Percentiles rank a stretch among this genome's conserved stretches.
phyloP scores from a whole-genome alignment of 306 rosid species.

The Rosa lucieae region DNA sequence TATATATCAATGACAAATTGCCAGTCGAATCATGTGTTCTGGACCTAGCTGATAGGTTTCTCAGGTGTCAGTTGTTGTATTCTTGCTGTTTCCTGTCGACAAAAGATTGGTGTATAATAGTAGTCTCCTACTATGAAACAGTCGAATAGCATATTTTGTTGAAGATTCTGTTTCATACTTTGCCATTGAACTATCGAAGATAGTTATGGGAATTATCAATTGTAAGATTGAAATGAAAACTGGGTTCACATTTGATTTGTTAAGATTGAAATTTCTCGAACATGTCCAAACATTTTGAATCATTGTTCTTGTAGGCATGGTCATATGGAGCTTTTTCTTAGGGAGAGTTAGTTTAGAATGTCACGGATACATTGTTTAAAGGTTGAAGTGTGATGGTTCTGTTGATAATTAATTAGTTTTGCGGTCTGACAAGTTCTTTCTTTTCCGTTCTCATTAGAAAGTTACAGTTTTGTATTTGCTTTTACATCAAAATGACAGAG shows the following conservation, averaged over 20 bases:
- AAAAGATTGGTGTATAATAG: neutral
- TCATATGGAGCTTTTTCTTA: neutral
- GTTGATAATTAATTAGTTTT: neutral
- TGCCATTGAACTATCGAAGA: constrained; percentile 41
- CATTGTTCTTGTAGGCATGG: constrained; percentile 9
- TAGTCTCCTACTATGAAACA: neutral
- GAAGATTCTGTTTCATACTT: constrained; percentile 24
- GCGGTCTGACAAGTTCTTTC: neutral
- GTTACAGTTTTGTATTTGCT: neutral
- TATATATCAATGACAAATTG: constrained; percentile 55
- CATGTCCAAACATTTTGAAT: neutral
- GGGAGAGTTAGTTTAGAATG: neutral
- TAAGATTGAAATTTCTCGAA: neutral
- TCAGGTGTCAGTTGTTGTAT: constrained; percentile 28
- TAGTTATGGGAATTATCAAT: constrained; percentile 40
- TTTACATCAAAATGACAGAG: neutral
- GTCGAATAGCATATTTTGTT: constrained; percentile 22
- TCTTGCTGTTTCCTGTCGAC: neutral
- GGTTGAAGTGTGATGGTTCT: too few relatives aligned
- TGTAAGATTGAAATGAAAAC: constrained; percentile 53
- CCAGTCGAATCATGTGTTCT: constrained; percentile 16
- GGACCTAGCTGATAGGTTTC: constrained; percentile 21
- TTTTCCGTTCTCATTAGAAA: neutral
- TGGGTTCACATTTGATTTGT: neutral
- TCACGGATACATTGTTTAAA: neutral